Evolutionary conservation across 257 asterid genomes (phyloP).

Genomic region (Agastache rugosa): DNA sequence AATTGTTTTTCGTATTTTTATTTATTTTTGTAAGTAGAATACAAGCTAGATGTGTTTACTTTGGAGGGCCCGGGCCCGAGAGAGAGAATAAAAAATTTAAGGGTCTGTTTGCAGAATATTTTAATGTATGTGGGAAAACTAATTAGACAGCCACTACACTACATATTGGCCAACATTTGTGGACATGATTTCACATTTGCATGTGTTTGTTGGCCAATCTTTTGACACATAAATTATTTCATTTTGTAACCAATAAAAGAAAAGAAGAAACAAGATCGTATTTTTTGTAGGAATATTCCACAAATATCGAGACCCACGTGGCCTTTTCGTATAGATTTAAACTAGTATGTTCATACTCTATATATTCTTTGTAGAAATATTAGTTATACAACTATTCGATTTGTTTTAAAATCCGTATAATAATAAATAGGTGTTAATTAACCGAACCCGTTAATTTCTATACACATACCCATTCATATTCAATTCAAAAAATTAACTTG

Average conservation of each 20-base stretch:
- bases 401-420: too few species aligned
- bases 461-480: too few species aligned
- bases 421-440: too few species aligned
- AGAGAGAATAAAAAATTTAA: background rate
- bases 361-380: too few species aligned
- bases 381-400: too few species aligned
- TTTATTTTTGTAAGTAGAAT: too few species aligned
- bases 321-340: background rate
- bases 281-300: background rate
- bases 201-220: conserved; percentile 36
- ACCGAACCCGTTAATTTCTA: too few species aligned
- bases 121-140: conserved; percentile 17
- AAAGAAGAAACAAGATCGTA: background rate
- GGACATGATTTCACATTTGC: conserved; percentile 37
- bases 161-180: conserved; percentile 25
- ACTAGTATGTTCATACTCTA: too few species aligned
- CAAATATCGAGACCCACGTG: background rate
- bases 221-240: background rate
- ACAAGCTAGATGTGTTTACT: too few species aligned
- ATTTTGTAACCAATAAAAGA: background rate
- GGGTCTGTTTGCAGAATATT: background rate
- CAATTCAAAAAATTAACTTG: too few species aligned
- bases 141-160: conserved; percentile 23
- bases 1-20: too few species aligned
- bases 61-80: background rate